Base-by-base conservation (phyloP, 2,329 filamentous ascomycete species). In the Sclerotiophoma versabilis region DNA sequence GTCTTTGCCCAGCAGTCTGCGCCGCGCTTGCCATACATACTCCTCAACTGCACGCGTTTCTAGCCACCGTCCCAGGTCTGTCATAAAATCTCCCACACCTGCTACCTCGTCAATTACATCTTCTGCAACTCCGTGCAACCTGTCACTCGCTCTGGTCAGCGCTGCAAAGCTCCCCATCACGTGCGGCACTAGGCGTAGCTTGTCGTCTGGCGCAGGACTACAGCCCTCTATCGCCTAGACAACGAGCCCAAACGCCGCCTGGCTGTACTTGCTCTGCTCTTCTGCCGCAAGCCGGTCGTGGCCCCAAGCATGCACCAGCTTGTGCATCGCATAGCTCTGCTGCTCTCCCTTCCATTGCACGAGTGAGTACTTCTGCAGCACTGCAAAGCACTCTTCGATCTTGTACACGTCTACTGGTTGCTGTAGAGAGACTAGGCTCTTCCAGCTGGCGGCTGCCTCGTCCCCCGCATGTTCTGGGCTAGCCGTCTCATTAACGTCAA, bases 261-360 rank as follows among this genome's bases (percentile, higher is more conserved):
- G 14, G 39, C 59, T 45, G 27, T 41, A 36, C 33, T 42, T 48
- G 20, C 22, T 15, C 41, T 56, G 48, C 29, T 62, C 41, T 4
- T 54, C 44, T 27, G 17, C 15, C 2, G 19, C 22, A 22, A 63
- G 60, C 41, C 53, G 42, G 17, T 61, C 56, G 26, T 44, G 48
- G 5, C 41, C 56, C 63, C 58, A 66, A 12, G 58, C 56, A 39
- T 63, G 57, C 25, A 66, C 63, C 15, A 66, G 47, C 48, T 64
- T 66, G 36, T 66, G 62, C 58, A 66, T 64, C 9, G 58, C 44
- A 34, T 62, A 64, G 37, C 62, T 56, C 22, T 42, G 23, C 41
- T 60, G 54, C n/a, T 64, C 55, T 33, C 49, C 25, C 34, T 55
- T 59, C 57, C 55, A 62, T 32, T 56, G 48, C 19, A 66, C 27